A percentile compares a stretch with the other conserved stretches of the same genome.
phyloP scores from a whole-genome alignment of 2,329 filamentous ascomycete species.

The Aspergillus novoparasiticus region DNA sequence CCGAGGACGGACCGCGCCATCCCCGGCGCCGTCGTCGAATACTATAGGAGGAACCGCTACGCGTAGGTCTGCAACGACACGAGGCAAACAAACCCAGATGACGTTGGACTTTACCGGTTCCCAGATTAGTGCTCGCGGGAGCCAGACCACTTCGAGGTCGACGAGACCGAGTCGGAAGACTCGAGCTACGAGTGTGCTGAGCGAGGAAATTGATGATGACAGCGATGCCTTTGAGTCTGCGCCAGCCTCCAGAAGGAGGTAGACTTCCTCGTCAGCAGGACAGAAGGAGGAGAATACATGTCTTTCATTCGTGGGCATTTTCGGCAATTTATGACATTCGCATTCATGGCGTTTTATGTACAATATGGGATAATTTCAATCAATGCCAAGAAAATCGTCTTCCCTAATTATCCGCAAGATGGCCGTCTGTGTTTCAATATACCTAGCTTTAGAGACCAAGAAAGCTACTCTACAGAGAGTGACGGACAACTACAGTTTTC shows the following conservation, averaged over 20 bases:
- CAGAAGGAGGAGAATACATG: not conserved
- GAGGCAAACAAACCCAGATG: conserved; percentile 39
- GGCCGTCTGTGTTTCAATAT: not conserved
- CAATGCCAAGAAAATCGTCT: not conserved
- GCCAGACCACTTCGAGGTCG: conserved; percentile 9
- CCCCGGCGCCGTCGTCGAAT: conserved; percentile 37
- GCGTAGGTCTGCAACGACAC: conserved; percentile 26
- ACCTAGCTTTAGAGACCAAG: not conserved
- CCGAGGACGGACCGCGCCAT: conserved; percentile 31
- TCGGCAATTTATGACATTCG: not conserved
- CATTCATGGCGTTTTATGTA: conserved; percentile 7
- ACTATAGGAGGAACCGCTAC: conserved; percentile 31
- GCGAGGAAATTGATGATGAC: conserved; percentile 46
- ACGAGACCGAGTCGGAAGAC: conserved; percentile 34
- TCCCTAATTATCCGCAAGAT: not conserved
- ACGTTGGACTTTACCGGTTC: conserved; percentile 46
- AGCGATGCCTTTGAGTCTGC: conserved; percentile 52
- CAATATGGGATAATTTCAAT: not conserved
- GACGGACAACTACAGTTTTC: conserved; percentile 22
- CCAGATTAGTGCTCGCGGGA: conserved; percentile 35
- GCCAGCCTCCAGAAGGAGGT: conserved; percentile 29
- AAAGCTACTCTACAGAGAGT: not conserved
- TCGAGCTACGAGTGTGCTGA: conserved; percentile 38
- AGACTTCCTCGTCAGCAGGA: not conserved
- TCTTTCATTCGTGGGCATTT: not conserved